Conservation (phyloP, 1,284 basidiomycete species). For the Microbotryum saponariae region DNA sequence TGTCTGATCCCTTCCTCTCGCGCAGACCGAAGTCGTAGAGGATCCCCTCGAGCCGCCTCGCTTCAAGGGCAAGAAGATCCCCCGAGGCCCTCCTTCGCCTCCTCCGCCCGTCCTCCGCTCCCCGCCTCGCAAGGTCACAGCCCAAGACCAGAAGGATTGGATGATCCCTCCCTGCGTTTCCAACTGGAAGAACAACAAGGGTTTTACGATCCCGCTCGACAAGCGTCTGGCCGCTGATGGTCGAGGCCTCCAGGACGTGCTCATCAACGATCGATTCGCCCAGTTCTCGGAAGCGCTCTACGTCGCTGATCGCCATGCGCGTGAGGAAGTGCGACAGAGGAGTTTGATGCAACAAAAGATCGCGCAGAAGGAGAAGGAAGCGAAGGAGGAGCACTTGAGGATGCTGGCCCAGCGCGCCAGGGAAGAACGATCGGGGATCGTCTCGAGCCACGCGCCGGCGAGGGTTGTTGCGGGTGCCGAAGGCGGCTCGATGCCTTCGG, state of each 20-base stretch:
- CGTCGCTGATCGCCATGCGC: constrained; percentile 93
- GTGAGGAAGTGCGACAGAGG: constrained; percentile 94
- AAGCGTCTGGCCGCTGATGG: constrained; percentile 98
- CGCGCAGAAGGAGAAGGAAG: constrained; percentile 93
- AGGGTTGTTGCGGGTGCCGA: constrained; percentile 40
- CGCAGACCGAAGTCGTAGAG: constrained; percentile 66
- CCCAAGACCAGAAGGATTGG: constrained; percentile 98
- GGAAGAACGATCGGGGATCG: constrained; percentile 78
- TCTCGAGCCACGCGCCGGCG: constrained; percentile 40
- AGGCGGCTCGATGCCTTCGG: neutral
- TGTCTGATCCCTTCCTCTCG: too few species aligned
- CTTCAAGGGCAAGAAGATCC: constrained; percentile 98
- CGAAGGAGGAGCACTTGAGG: constrained; percentile 92
- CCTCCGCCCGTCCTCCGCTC: constrained; percentile 94
- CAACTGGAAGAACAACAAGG: constrained; percentile 99
- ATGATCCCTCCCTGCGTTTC: constrained; percentile 99
- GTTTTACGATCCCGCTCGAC: constrained; percentile 97
- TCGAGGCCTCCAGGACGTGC: constrained; percentile 91
- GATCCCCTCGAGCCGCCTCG: constrained; percentile 94
- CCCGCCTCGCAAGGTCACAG: constrained; percentile 90
- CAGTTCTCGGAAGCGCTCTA: constrained; percentile 96
- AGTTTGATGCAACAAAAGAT: constrained; percentile 96
- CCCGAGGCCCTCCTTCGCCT: constrained; percentile 86
- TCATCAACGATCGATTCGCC: constrained; percentile 99
- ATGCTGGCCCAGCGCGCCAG: constrained; percentile 88